phyloP scores from a whole-genome alignment of 1,139 yeast species.

The Saccharomyces hybrid region DNA sequence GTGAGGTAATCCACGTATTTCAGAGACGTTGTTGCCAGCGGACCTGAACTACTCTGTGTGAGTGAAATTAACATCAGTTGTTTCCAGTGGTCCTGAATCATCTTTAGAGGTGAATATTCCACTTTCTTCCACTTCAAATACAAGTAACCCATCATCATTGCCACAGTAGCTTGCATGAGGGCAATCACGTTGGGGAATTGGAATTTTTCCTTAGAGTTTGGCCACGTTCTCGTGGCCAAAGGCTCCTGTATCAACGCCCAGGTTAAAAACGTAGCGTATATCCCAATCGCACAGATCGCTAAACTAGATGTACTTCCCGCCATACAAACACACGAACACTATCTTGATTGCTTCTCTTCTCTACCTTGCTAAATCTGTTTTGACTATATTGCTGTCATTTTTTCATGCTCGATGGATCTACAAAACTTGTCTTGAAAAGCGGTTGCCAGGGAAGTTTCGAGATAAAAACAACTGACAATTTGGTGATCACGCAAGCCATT shows the following conservation, averaged over 20 bases:
- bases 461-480: neutral
- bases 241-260: constrained; percentile 94
- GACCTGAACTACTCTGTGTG: constrained; percentile 76
- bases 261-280: constrained; percentile 74
- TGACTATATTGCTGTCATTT: neutral
- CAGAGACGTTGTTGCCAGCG: constrained; percentile 68
- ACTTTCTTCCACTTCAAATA: constrained; percentile 43
- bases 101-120: constrained; percentile 9
- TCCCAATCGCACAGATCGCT: constrained; percentile 56
- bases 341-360: neutral
- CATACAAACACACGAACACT: neutral
- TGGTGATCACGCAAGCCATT: neutral
- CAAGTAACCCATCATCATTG: constrained; percentile 56
- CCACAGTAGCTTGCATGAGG: constrained; percentile 64
- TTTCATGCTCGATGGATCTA: constrained; percentile 1
- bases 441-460: neutral
- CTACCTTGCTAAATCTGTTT: neutral
- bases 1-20: constrained; percentile 82
- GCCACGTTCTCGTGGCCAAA: constrained; percentile 72
- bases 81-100: constrained; percentile 29
- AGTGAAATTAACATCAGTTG: constrained; percentile 59
- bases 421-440: neutral
- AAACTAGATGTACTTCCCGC: constrained; percentile 26
- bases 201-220: constrained; percentile 49
- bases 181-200: constrained; percentile 73